Evolutionary conservation across 495 filamentous ascomycete species (phyloP).

Genomic region (Neurospora discreta): DNA sequence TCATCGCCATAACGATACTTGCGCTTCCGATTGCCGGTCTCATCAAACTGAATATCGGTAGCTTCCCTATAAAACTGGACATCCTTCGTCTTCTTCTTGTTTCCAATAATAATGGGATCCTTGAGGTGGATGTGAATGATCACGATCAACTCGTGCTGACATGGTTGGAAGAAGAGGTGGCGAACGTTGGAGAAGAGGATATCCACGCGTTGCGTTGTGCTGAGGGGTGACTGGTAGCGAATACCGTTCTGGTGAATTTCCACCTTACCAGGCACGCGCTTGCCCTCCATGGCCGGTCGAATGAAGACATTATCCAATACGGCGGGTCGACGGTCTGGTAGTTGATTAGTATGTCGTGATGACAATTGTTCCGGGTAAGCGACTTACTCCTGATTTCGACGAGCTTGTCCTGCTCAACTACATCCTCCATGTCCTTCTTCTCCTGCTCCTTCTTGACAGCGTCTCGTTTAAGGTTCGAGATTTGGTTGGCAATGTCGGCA

Average conservation of each 20-base stretch:
- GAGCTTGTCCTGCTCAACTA: conserved; percentile 98
- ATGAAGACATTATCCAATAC: conserved; percentile 86
- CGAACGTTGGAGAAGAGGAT: conserved; percentile 97
- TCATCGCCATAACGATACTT: conserved; percentile 98
- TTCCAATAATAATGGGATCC: conserved; percentile 96
- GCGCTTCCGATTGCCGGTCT: conserved; percentile 94
- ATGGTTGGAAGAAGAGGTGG: conserved; percentile 98
- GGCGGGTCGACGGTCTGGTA: conserved; percentile 69
- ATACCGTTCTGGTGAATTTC: conserved; percentile 99
- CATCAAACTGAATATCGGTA: conserved; percentile 97
- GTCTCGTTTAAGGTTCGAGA: conserved; percentile 87
- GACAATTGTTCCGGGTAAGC: neutral
- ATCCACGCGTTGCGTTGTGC: conserved; percentile 72
- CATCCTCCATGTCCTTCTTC: conserved; percentile 99
- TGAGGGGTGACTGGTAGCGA: conserved; percentile 81
- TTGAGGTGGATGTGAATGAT: conserved; percentile 97
- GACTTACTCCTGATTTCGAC: conserved; percentile 74
- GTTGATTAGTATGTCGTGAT: conserved; percentile 20
- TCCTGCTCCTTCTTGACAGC: conserved; percentile 86
- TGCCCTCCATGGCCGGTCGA: conserved; percentile 87
- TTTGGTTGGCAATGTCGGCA: conserved; percentile 76
- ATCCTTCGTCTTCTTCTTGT: conserved; percentile 93
- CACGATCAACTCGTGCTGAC: conserved; percentile 88
- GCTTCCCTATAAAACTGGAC: conserved; percentile 98
- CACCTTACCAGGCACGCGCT: conserved; percentile 87